Evolutionary conservation across 352 stramenopile genomes (phyloP).

Genomic region (Pythium rishiriense): DNA sequence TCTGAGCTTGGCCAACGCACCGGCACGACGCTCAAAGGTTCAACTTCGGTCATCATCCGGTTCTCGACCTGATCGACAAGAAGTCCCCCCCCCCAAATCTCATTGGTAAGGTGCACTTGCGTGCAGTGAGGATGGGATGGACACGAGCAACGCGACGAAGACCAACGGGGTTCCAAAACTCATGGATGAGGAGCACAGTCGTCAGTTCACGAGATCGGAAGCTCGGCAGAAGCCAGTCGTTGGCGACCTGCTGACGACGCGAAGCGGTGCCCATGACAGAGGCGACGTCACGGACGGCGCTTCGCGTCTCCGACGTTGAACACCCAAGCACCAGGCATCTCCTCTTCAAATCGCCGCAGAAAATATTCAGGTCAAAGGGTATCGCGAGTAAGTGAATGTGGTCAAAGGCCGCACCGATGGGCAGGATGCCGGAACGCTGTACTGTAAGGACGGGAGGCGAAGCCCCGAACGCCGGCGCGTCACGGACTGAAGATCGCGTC

Average conservation of each 20-base stretch:
- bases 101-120: background rate
- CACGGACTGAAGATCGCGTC: slow-evolving; percentile 15
- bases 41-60: background rate
- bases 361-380: too few relatives aligned
- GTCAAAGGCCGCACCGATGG: too few relatives aligned
- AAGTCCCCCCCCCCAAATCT: background rate
- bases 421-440: background rate
- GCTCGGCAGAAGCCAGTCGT: background rate
- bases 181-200: background rate
- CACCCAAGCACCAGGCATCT: background rate
- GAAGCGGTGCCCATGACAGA: slow-evolving; percentile 7
- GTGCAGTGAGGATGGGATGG: background rate
- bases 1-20: background rate
- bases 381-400: too few relatives aligned
- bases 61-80: background rate
- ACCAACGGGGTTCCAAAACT: too few relatives aligned
- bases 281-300: slow-evolving; percentile 1
- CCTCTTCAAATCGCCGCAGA: background rate
- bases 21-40: background rate
- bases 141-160: too few relatives aligned
- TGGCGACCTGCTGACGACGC: background rate
- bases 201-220: slow-evolving; percentile 2
- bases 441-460: background rate
- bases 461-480: background rate
- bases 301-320: background rate